These are phyloP conservation scores for Linnemannia zychae DNA, from an alignment of 192 early-diverging fungal genomes.

Conservation along the genomic window DNA sequence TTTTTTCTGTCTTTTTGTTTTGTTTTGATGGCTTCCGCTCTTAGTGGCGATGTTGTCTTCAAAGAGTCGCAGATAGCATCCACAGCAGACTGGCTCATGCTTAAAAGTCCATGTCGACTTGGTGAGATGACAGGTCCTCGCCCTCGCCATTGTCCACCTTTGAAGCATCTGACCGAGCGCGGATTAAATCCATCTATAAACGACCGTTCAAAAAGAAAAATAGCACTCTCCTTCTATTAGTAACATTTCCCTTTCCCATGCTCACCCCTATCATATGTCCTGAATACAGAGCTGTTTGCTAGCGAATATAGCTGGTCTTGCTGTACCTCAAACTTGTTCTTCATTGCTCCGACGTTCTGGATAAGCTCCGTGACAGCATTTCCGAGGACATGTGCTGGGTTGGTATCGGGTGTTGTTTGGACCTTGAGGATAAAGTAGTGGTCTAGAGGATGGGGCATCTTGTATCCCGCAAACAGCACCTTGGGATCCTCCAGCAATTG, in stretches of 20 bases:
- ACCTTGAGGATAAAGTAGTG: constrained; percentile 92
- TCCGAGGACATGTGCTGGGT: constrained; percentile 84
- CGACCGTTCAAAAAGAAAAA: neutral
- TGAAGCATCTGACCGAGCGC: constrained; percentile 60
- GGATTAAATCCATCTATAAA: constrained; percentile 53
- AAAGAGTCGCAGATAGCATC: neutral
- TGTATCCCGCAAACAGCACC: constrained; percentile 97
- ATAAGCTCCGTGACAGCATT: constrained; percentile 86
- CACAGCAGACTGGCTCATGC: neutral
- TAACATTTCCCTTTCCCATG: neutral
- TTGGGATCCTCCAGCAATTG: constrained; percentile 91
- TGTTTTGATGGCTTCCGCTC: neutral
- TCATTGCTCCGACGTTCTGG: constrained; percentile 79
- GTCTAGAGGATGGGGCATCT: constrained; percentile 96
- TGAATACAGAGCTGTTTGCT: neutral
- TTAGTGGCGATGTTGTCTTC: neutral
- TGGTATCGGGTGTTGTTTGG: constrained; percentile 90
- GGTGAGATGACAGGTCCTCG: constrained; percentile 58
- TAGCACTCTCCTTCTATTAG: neutral
- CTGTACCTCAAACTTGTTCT: constrained; percentile 83
- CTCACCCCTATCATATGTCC: too few relatives aligned
- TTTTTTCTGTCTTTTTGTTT: neutral
- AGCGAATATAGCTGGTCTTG: neutral
- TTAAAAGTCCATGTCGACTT: constrained; percentile 80
- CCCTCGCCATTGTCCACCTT: constrained; percentile 60